phyloP scores from a whole-genome alignment of 2,329 filamentous ascomycete genomes.

The Epichloe sp. region DNA sequence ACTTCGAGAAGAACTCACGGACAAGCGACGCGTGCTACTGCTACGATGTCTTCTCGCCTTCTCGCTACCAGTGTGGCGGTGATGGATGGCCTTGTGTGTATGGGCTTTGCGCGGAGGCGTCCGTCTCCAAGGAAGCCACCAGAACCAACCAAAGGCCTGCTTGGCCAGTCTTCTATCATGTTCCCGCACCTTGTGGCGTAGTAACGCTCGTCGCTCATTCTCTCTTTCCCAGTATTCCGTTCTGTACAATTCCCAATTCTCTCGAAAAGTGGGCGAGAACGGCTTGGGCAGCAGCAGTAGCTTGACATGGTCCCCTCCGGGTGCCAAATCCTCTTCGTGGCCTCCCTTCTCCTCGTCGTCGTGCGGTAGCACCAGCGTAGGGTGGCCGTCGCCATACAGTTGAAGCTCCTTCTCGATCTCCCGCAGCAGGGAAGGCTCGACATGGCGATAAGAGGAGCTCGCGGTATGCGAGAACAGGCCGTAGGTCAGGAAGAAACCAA shows the following conservation, averaged over 20 bases:
- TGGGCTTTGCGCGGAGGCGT: constrained; percentile 17
- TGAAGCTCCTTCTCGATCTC: constrained; percentile 48
- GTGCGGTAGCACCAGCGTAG: constrained; percentile 27
- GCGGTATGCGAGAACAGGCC: constrained; percentile 54
- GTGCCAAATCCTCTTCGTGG: constrained; percentile 80
- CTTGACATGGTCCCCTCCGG: constrained; percentile 85
- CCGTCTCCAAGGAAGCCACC: constrained; percentile 66
- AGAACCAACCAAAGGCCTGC: constrained; percentile 60
- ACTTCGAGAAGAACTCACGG: constrained; percentile 37
- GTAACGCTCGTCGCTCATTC: constrained; percentile 69
- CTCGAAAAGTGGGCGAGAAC: constrained; percentile 85
- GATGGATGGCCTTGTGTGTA: constrained; percentile 22
- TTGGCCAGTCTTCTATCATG: constrained; percentile 55
- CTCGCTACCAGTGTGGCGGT: constrained; percentile 28
- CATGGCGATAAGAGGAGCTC: constrained; percentile 61
- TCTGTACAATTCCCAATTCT: constrained; percentile 93
- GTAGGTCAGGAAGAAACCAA: constrained; percentile 68
- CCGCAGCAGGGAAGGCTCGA: constrained; percentile 50
- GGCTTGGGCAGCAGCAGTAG: constrained; percentile 84
- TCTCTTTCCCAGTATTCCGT: constrained; percentile 95
- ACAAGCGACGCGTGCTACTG: constrained; percentile 38
- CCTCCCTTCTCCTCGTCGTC: constrained; percentile 51
- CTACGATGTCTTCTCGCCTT: constrained; percentile 37
- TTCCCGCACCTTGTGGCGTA: constrained; percentile 57
- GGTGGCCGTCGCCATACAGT: constrained; percentile 28